phyloP scores from a whole-genome alignment of 2,329 filamentous ascomycete genomes.

The Metarhizium anisopliae region DNA sequence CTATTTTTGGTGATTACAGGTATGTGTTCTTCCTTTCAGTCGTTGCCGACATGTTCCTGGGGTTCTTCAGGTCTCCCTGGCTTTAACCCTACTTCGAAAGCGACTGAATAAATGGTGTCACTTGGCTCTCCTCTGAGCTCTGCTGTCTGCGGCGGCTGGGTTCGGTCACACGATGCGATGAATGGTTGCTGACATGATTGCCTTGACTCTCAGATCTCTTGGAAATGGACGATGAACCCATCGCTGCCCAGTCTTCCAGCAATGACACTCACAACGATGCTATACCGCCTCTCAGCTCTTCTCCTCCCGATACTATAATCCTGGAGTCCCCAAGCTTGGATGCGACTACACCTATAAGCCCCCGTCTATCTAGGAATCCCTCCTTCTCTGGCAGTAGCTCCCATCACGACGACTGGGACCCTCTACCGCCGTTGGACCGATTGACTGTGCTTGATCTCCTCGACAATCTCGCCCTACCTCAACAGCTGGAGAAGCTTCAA shows the following conservation, averaged over 20 bases:
- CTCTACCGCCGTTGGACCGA: slow-evolving; percentile 79
- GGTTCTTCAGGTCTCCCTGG: neutral
- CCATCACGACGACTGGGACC: slow-evolving; percentile 84
- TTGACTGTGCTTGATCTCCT: slow-evolving; percentile 87
- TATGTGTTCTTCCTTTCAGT: neutral
- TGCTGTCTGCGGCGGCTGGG: too few species aligned
- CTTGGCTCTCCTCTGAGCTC: too few species aligned
- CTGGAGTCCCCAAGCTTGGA: slow-evolving; percentile 43
- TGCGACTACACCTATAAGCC: slow-evolving; percentile 37
- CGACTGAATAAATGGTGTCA: too few species aligned
- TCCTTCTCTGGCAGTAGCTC: slow-evolving; percentile 79
- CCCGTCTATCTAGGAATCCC: slow-evolving; percentile 60
- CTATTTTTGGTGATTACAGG: neutral
- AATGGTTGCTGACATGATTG: neutral
- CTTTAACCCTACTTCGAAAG: neutral
- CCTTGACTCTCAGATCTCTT: neutral
- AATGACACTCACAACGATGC: slow-evolving; percentile 24
- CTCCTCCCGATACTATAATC: slow-evolving; percentile 33
- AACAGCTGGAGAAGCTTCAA: slow-evolving; percentile 86
- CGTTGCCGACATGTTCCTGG: neutral
- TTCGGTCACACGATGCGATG: too few species aligned
- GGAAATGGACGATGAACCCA: slow-evolving; percentile 3
- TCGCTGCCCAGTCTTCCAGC: neutral
- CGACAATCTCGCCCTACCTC: slow-evolving; percentile 84
- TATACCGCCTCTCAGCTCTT: slow-evolving; percentile 30